Evolutionary conservation across 2,329 filamentous ascomycete species (phyloP).

Genomic region (Colletotrichum sp.): DNA sequence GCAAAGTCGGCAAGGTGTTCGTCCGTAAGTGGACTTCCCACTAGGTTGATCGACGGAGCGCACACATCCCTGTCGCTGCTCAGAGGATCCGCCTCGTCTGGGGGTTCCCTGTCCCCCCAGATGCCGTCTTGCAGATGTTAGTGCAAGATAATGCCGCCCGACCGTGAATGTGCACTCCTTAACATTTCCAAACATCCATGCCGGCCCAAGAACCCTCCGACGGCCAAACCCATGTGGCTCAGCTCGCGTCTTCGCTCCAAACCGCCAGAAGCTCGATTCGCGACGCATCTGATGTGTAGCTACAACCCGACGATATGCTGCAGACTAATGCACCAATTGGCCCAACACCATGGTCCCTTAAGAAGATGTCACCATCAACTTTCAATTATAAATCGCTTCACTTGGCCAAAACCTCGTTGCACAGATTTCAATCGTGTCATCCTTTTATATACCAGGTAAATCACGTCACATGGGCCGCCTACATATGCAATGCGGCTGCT

Average conservation of each 20-base stretch:
- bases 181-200: background rate
- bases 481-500: background rate
- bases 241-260: background rate
- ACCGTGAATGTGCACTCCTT: accelerated
- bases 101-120: background rate
- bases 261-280: background rate
- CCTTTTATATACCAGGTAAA: background rate
- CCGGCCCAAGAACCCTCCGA: background rate
- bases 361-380: background rate
- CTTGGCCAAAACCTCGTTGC: background rate
- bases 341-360: background rate
- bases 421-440: background rate
- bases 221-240: background rate
- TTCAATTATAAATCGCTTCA: background rate
- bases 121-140: background rate
- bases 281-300: background rate
- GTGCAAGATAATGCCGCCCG: background rate
- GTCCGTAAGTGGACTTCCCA: background rate
- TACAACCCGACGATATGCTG: background rate
- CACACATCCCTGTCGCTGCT: background rate
- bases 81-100: background rate
- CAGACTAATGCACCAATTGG: background rate
- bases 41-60: background rate
- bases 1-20: background rate
- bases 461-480: background rate